Base-by-base conservation (phyloP, 306 rosid species). In the Cucurbita maxima region DNA sequence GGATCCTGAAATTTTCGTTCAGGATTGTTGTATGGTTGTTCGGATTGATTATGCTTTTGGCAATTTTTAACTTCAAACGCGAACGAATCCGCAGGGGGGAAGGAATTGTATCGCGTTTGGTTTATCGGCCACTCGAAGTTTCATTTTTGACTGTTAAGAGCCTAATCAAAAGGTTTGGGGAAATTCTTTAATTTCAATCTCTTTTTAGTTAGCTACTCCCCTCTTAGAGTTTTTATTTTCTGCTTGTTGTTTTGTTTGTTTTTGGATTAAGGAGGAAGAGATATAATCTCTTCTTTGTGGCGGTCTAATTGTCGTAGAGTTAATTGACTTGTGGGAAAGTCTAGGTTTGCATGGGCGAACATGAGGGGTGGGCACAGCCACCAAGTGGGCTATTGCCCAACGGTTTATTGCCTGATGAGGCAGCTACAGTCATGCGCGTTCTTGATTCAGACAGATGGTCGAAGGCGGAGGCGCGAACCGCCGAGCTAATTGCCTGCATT, bases 321-420 rank as follows among this genome's bases (percentile, higher is more conserved):
- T 36, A 18, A 9, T 20, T 57, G 70, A 72, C 78, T 81, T 56
- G 71, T 81, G 83, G 76, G 87, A 67, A 76, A 80, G 77, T 45
- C 22, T 81, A 73, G 82, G 96, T 76, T 84, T 87, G 96, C 85
- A 95, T 95, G 99, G 99, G 96, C 76, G 92, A 91, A 80, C 93
- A 83, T 87, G 99, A 95, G 80, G 91, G 79, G 55, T 85, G 92
- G 92, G 86, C 88, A 73, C 86, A 85, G 92, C 91, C 92, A 89
- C 83, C 82, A 56, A 83, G 87, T 82, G 99, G 96, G 90, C 89
- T 85, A 72, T 78, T 91, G 86, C 99, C 93, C 22, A 95, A 91
- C 82, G 99, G 99, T 51, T 68, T 95, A 57, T 80, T 95, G 87
- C 90, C 89, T 63, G 79, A 91, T 83, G 97, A 95, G 84, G 97